Conservation (phyloP, 495 filamentous ascomycete species). For the Extremus antarcticus region DNA sequence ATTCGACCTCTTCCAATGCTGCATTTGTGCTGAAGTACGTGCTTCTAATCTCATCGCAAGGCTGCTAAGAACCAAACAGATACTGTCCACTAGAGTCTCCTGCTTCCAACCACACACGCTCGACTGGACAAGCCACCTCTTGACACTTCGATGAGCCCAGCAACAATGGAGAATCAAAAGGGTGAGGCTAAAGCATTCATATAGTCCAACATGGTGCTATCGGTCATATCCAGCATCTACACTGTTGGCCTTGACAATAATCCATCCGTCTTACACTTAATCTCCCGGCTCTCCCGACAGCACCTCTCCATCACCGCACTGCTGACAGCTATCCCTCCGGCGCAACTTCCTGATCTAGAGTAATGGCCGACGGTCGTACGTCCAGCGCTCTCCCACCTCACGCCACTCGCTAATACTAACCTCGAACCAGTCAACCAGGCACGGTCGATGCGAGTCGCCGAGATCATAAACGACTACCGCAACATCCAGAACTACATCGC, state of each 20-base stretch:
- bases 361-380: slow-evolving; percentile 4
- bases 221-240: background rate
- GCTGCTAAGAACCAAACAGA: background rate
- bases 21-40: background rate
- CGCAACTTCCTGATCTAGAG: too few relatives aligned
- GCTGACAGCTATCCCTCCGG: too few relatives aligned
- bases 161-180: too few relatives aligned
- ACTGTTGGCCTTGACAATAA: background rate
- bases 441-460: slow-evolving; percentile 68
- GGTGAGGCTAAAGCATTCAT: background rate
- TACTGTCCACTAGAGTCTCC: background rate
- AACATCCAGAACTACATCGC: slow-evolving; percentile 72
- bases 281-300: background rate
- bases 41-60: background rate
- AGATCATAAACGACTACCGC: slow-evolving; percentile 77
- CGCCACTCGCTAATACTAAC: background rate
- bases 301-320: background rate
- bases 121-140: background rate
- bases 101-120: background rate
- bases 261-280: too few relatives aligned
- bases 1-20: background rate
- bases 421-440: slow-evolving; percentile 64
- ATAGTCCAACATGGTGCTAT: background rate
- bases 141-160: too few relatives aligned
- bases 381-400: background rate